A percentile compares a stretch with the other conserved stretches of the same genome.
Conservation (phyloP, 2,329 filamentous ascomycete genomes). For the Trichoderma guizhouense region DNA sequence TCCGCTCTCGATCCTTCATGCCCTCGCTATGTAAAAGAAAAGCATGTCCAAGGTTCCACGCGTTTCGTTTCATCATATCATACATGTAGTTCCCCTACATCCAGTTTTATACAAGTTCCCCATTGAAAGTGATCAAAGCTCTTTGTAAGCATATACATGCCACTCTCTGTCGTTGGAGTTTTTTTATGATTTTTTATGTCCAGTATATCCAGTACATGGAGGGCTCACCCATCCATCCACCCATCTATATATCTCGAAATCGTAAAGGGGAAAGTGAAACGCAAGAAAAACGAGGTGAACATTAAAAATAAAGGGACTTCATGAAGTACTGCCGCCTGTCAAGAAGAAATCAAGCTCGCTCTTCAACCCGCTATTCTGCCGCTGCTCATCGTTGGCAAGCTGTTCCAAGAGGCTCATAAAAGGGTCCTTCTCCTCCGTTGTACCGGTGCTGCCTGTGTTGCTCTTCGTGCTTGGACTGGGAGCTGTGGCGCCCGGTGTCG, state of each 20-base stretch:
- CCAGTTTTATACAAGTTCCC: neutral
- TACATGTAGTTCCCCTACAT: neutral
- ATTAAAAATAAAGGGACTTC: neutral
- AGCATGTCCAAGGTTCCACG: neutral
- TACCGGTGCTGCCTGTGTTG: constrained; percentile 48
- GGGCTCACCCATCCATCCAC: neutral
- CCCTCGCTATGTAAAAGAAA: neutral
- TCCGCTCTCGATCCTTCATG: neutral
- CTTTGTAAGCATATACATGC: neutral
- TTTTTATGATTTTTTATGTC: neutral
- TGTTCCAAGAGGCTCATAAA: constrained; percentile 78
- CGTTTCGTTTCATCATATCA: neutral
- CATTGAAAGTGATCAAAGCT: neutral
- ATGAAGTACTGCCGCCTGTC: constrained; percentile 23
- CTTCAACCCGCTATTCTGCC: constrained; percentile 57
- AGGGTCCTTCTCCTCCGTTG: constrained; percentile 68
- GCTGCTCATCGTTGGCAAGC: constrained; percentile 74
- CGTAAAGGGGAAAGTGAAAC: neutral
- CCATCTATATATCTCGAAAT: neutral
- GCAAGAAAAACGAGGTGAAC: neutral
- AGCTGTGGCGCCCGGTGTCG: constrained; percentile 22
- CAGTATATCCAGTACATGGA: neutral
- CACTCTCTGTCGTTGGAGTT: neutral
- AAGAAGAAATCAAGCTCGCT: constrained; percentile 79
- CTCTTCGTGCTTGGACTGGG: constrained; percentile 47